phyloP scores from a whole-genome alignment of 2,329 filamentous ascomycete genomes.

The Cercospora sp. region DNA sequence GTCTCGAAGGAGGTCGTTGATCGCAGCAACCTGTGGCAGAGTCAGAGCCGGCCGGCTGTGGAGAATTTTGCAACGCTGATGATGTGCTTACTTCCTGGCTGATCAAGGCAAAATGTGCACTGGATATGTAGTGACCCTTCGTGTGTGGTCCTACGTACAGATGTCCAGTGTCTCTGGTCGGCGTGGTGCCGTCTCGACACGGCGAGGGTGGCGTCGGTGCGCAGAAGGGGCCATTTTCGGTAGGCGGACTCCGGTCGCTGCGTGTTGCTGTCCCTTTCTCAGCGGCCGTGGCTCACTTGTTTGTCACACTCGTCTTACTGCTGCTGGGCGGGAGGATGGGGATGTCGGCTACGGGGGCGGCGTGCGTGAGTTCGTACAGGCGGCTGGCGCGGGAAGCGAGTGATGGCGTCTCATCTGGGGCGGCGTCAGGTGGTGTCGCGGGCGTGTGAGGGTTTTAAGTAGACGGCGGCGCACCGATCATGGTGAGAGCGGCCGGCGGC shows the following conservation, averaged over 20 bases:
- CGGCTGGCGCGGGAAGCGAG: conserved; percentile 25
- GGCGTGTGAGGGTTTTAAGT: not conserved
- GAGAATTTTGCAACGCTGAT: not conserved
- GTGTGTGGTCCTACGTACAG: conserved; percentile 29
- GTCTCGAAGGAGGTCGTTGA: conserved; percentile 25
- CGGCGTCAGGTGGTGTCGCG: not conserved
- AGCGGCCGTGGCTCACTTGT: not conserved
- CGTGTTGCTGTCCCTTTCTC: not conserved
- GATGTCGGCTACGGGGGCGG: conserved; percentile 9
- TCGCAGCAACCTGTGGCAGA: conserved; percentile 22
- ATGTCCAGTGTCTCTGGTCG: conserved; percentile 26
- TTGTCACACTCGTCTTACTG: not conserved
- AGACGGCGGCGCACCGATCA: conserved; percentile 18
- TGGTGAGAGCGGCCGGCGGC: conserved; percentile 17
- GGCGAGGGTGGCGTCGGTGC: conserved; percentile 11
- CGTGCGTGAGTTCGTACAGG: conserved; percentile 25
- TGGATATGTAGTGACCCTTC: conserved; percentile 28
- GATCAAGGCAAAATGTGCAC: conserved; percentile 27
- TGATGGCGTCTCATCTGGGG: conserved; percentile 27
- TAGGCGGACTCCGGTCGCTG: not conserved
- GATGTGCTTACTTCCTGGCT: conserved; percentile 21
- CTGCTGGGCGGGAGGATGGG: not conserved
- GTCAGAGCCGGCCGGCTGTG: not conserved
- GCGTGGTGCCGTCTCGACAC: conserved; percentile 19
- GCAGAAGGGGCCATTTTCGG: not conserved